Base-by-base conservation (phyloP, 2,329 filamentous ascomycete species). In the Tolypocladium pustulatum region DNA sequence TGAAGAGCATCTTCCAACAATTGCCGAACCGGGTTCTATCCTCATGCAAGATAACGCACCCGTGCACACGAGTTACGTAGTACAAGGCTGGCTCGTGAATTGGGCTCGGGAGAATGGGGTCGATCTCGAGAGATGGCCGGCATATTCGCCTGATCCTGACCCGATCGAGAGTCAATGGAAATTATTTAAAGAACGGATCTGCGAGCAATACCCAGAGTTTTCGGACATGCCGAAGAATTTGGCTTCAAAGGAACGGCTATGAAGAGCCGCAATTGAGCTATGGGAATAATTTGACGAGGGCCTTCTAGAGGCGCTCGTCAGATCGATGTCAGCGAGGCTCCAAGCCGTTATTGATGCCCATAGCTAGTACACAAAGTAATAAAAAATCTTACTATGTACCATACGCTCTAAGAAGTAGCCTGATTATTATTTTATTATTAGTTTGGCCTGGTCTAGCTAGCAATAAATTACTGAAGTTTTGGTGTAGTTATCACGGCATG, bases 141-240 rank as follows among this genome's bases (percentile, higher is more conserved):
- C 25, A 30, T 62, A 61, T 54, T 61, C 25, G 10, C 61, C 57
- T 38, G 40, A 62, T 52, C 56, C 61, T 49, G 58, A 62, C 49
- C 57, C 36, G 8, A 62, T 62, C 6, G 56, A 61, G 55, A 62
- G 61, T 55, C 46, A 58, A 57, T 59, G 25, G 61, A 60, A 61
- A 43, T 15, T 62, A 25, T 22, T 61, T 49, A 58, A 62, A 52
- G 55, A 59, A 34, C 54, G 49, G 41, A 59, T 62, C 34, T 49
- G 46, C 40, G 41, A 62, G 40, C 38, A 25, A 30, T 51, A 60
- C 54, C 61, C 38, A 0, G 38, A 57, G 5, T 41, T 62, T 15
- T 41, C 43, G 38, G 59, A 54, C 6, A 58, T 61, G 32, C 25
- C 36, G 7, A 43, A 34, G 20, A 61, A 55, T 36, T 22, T 51